Conservation (phyloP, 805 yeast species). For the Candida methanosorbosa region DNA sequence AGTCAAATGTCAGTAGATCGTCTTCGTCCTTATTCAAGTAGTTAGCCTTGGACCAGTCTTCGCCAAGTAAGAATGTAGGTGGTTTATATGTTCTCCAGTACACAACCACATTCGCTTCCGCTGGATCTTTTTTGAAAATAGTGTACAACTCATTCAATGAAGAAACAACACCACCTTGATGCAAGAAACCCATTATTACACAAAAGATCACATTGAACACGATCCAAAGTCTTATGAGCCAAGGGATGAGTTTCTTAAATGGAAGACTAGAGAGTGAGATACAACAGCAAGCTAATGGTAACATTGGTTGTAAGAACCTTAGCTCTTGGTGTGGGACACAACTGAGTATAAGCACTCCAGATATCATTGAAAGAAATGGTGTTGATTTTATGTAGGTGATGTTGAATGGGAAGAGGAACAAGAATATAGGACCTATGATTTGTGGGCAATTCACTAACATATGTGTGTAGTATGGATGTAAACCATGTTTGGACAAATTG, state of each 20-base stretch:
- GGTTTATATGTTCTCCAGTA: slow-evolving; percentile 97
- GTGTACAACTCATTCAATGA: slow-evolving; percentile 37
- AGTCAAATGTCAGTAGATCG: slow-evolving; percentile 4
- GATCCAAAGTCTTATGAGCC: slow-evolving; percentile 41
- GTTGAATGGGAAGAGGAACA: slow-evolving; percentile 32
- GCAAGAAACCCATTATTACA: slow-evolving; percentile 67
- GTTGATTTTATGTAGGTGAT: slow-evolving; percentile 37
- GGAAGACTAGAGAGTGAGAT: slow-evolving; percentile 23
- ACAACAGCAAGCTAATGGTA: slow-evolving; percentile 62
- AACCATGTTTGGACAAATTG: slow-evolving; percentile 72
- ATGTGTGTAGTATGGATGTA: slow-evolving; percentile 76
- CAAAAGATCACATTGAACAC: slow-evolving; percentile 54
- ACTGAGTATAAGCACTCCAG: slow-evolving; percentile 60
- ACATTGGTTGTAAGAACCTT: slow-evolving; percentile 72
- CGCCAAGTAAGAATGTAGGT: slow-evolving; percentile 65
- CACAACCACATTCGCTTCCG: slow-evolving; percentile 33
- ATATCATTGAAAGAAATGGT: slow-evolving; percentile 49
- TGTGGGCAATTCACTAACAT: slow-evolving; percentile 68
- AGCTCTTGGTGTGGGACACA: slow-evolving; percentile 86
- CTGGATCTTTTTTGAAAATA: slow-evolving; percentile 4
- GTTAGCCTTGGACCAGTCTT: background rate
- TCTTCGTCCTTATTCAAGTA: slow-evolving; percentile 14
- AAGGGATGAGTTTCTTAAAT: slow-evolving; percentile 7
- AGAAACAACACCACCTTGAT: slow-evolving; percentile 86
- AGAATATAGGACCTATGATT: slow-evolving; percentile 68